Evolutionary conservation across 2,329 filamentous ascomycete genomes (phyloP), one percentile per base, ranked within the genome.

Genomic region (Gyromitra esculenta): DNA sequence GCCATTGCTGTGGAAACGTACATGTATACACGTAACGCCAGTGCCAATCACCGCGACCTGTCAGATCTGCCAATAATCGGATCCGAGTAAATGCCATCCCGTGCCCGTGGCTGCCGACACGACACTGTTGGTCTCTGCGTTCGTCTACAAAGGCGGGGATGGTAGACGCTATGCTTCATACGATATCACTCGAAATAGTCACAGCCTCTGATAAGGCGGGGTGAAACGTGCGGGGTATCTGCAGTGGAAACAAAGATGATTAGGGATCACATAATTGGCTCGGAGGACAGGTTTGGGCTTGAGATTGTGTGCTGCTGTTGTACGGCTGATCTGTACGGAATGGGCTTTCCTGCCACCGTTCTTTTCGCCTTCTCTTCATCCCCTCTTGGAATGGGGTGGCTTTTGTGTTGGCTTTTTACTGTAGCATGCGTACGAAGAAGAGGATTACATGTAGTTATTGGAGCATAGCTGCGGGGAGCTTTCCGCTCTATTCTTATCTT

Each of bases 11-110:
- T 56, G 25, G 62, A 50, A 65, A 50, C 15, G 25, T 7, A 37
- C 43, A 39, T 31, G 37, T 63, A 45, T 63, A 50, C 21, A 52
- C 48, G 48, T 56, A 31, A 25, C 50, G 50, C 50, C 39, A 31
- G 31, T 35, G 25, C 62, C 62, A 65, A 65, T 65, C 62, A 65
- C 52, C 62, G 43, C 37, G 62, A 52, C 43, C 25, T 50, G 21
- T 45, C 21, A 37, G 62, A 52, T 52, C 62, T 65, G 62, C 62
- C 62, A 65, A 52, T 52, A 52, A 39, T 65, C 43, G 43, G 62
- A 39, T n/a, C 18, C 41, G 11, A 31, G 39, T 15, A n/a, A 5
- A 31, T 31, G 25, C 25, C 13, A 7, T 64, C n/a, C 21, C 41
- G 9, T 15, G 1, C 3, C 43, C 43, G 25, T 31, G 25, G 1